Percentiles rank a stretch among this genome's conserved stretches.
These are phyloP conservation scores for Microthyrium microscopicum DNA, from an alignment of 2,329 filamentous ascomycete genomes.

Conservation along the genomic window DNA sequence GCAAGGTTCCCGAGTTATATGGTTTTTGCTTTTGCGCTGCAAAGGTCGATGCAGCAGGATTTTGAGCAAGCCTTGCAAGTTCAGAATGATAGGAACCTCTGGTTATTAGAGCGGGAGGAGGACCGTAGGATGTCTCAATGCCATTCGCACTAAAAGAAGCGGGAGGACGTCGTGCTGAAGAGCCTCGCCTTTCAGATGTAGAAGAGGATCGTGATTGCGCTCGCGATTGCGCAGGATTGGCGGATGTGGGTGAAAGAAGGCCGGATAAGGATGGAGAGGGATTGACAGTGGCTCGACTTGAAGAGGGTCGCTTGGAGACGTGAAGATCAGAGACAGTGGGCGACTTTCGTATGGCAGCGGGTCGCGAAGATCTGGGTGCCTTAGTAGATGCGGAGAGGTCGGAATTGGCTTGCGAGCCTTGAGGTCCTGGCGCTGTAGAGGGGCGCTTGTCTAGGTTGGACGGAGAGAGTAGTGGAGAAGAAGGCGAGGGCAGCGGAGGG, in stretches of 20 bases:
- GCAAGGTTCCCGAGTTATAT: background rate
- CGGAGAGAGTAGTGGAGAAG: too few relatives aligned
- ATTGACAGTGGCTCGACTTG: too few relatives aligned
- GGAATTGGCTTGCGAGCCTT: too few relatives aligned
- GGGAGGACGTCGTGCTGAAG: slow-evolving; percentile 23
- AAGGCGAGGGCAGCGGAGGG: too few relatives aligned
- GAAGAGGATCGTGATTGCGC: background rate
- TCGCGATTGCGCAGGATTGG: background rate
- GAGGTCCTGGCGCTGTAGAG: too few relatives aligned
- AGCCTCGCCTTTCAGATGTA: slow-evolving; percentile 14
- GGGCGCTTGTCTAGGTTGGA: too few relatives aligned
- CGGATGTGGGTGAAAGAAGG: background rate
- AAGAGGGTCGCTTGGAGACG: too few relatives aligned
- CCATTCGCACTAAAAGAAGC: slow-evolving; percentile 32
- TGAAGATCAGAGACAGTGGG: too few relatives aligned
- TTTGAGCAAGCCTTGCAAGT: slow-evolving; percentile 17
- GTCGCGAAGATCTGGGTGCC: too few relatives aligned
- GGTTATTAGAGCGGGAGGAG: slow-evolving; percentile 34
- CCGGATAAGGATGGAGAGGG: too few relatives aligned
- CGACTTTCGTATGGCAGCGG: too few relatives aligned
- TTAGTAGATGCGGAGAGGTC: too few relatives aligned
- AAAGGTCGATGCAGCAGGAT: slow-evolving; percentile 8
- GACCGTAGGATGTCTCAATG: slow-evolving; percentile 32
- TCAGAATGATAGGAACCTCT: slow-evolving; percentile 19
- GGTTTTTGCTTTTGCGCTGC: slow-evolving; percentile 4